Conservation (phyloP, 169 alveolate genomes). For the Neospora caninum region DNA sequence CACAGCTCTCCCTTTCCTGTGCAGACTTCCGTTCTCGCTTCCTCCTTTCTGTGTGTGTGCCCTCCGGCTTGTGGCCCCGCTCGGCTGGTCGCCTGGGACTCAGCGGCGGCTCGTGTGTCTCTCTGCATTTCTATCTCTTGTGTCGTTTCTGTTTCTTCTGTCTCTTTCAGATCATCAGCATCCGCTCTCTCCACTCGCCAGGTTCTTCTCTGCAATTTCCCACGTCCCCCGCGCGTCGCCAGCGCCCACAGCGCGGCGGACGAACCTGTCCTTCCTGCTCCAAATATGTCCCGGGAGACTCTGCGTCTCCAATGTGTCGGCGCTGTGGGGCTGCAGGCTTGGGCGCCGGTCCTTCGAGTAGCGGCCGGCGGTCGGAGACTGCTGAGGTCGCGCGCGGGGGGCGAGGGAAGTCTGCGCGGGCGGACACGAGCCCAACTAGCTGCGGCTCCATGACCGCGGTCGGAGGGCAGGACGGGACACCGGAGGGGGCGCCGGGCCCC, state of each 20-base stretch:
- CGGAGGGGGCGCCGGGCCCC: not conserved
- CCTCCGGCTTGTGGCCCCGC: too few species aligned
- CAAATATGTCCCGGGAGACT: not conserved
- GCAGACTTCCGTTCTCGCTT: too few species aligned
- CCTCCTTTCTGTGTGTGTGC: too few species aligned
- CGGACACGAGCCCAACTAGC: not conserved
- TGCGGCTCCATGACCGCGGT: not conserved
- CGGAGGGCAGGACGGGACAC: not conserved
- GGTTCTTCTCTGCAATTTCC: not conserved
- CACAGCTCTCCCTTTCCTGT: too few species aligned
- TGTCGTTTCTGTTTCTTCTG: too few species aligned
- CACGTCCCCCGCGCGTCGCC: not conserved
- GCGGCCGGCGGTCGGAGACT: not conserved
- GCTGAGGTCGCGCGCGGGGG: not conserved
- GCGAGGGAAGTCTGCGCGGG: not conserved
- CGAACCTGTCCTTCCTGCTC: slow-evolving; percentile 2
- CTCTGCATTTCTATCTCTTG: too few species aligned
- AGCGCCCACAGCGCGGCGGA: not conserved
- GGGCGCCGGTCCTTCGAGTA: not conserved
- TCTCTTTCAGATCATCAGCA: not conserved
- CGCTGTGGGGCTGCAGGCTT: not conserved
- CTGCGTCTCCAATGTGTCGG: not conserved
- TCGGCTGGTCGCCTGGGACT: too few species aligned
- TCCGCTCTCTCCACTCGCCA: not conserved
- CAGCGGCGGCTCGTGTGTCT: too few species aligned